Conservation (phyloP, 2,329 filamentous ascomycete species). For the Fusarium marasasianum region DNA sequence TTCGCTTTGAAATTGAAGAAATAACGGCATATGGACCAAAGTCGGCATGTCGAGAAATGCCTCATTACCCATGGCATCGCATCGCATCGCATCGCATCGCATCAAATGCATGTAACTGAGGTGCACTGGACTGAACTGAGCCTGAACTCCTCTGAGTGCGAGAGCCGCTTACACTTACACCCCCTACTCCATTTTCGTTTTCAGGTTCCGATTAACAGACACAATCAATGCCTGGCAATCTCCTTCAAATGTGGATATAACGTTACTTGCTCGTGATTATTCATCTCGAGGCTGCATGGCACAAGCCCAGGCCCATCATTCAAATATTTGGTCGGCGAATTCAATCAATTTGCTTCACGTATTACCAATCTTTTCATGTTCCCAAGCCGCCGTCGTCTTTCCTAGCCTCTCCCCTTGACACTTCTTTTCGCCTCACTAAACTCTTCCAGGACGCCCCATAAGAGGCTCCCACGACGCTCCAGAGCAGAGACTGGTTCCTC, state of each 20-base stretch:
- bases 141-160: neutral
- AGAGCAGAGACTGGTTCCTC: neutral
- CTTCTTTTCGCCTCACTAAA: conserved; percentile 10
- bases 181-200: conserved; percentile 12
- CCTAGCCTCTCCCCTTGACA: neutral
- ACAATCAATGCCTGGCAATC: neutral
- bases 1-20: neutral
- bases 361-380: neutral
- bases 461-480: conserved; percentile 6
- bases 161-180: neutral
- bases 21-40: conserved; percentile 24
- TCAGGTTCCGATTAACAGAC: neutral
- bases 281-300: conserved; percentile 5
- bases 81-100: neutral
- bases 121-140: neutral
- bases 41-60: conserved; percentile 34
- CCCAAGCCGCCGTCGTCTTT: neutral
- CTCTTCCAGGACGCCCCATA: conserved; percentile 8
- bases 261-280: neutral
- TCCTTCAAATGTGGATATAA: neutral
- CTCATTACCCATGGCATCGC: conserved; percentile 16
- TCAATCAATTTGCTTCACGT: neutral
- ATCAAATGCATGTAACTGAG: neutral
- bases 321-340: too few species aligned
- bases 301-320: conserved; percentile 10